Conservation (phyloP, 495 filamentous ascomycete genomes). For the Lichenothelia convexa region DNA sequence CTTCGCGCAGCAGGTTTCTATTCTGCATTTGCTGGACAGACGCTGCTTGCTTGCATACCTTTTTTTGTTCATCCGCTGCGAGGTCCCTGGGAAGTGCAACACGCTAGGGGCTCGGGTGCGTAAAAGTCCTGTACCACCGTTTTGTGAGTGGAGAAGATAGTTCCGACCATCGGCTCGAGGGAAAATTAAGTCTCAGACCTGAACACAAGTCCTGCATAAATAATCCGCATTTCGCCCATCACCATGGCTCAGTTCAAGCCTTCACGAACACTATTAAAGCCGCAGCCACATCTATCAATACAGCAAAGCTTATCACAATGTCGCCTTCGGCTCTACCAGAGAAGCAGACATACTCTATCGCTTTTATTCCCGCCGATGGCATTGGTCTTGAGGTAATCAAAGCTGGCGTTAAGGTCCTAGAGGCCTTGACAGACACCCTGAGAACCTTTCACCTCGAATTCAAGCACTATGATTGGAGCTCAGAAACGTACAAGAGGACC, state of each 20-base stretch:
- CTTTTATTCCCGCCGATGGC: conserved; percentile 34
- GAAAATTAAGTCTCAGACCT: not conserved
- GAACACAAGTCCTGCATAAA: not conserved
- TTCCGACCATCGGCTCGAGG: not conserved
- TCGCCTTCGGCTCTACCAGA: not conserved
- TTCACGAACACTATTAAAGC: not conserved
- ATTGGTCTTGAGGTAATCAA: conserved; percentile 36
- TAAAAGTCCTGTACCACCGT: conserved; percentile 7
- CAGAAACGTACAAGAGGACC: conserved; percentile 31
- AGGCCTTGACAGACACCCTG: conserved; percentile 26
- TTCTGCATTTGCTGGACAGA: too few species aligned
- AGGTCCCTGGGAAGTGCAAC: too few species aligned
- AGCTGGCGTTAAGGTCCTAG: conserved; percentile 28
- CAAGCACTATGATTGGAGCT: conserved; percentile 33
- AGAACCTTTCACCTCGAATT: conserved; percentile 31
- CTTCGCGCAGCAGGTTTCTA: too few species aligned
- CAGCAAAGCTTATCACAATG: not conserved
- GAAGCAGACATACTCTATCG: conserved; percentile 23
- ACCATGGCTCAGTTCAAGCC: not conserved
- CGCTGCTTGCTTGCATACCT: too few species aligned
- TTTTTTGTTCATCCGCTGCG: too few species aligned
- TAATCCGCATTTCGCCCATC: not conserved
- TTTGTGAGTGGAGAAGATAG: not conserved
- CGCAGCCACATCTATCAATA: not conserved
- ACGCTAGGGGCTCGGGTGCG: too few species aligned